phyloP scores from a whole-genome alignment of 2,329 filamentous ascomycete species.

The Neofusicoccum sp. region DNA sequence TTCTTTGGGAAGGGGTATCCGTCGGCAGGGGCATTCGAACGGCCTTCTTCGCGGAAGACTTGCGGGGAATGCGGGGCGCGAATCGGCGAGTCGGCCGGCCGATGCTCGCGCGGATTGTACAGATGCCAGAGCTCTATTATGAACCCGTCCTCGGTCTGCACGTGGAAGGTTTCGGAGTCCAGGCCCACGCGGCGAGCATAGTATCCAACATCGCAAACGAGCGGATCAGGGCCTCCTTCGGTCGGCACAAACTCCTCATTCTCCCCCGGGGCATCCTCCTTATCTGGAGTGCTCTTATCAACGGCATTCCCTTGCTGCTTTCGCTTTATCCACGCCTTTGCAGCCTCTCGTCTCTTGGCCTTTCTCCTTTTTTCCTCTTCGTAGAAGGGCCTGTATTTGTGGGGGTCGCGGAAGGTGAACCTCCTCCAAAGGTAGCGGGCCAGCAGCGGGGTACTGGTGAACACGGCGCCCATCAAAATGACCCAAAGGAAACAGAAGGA shows the following conservation, averaged over 20 bases:
- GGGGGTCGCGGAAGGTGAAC: slow-evolving; percentile 60
- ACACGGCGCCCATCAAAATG: slow-evolving; percentile 71
- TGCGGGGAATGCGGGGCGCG: slow-evolving; percentile 59
- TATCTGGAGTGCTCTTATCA: slow-evolving; percentile 25
- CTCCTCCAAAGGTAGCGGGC: slow-evolving; percentile 52
- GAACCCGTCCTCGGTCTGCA: slow-evolving; percentile 93
- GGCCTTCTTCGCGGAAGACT: slow-evolving; percentile 51
- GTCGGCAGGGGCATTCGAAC: background rate
- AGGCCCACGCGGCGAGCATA: slow-evolving; percentile 86
- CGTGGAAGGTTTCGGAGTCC: slow-evolving; percentile 77
- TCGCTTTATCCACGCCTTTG: slow-evolving; percentile 59
- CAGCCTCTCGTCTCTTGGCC: slow-evolving; percentile 56
- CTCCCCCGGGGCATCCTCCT: slow-evolving; percentile 29
- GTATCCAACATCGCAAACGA: slow-evolving; percentile 77
- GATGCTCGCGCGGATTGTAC: slow-evolving; percentile 76
- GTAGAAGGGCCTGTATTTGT: slow-evolving; percentile 64
- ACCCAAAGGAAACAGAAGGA: slow-evolving; percentile 74
- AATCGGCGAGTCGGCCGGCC: slow-evolving; percentile 49
- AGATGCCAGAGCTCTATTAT: slow-evolving; percentile 87
- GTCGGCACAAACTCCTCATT: slow-evolving; percentile 64
- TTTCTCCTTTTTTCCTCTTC: slow-evolving; percentile 67
- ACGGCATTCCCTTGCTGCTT: slow-evolving; percentile 41
- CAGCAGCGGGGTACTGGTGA: slow-evolving; percentile 61
- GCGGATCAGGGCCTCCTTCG: slow-evolving; percentile 75
- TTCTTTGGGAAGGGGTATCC: slow-evolving; percentile 45